A percentile compares a stretch with the other conserved stretches of the same genome.
phyloP scores from a whole-genome alignment of 306 rosid genomes.

The Rubus parviflorus region DNA sequence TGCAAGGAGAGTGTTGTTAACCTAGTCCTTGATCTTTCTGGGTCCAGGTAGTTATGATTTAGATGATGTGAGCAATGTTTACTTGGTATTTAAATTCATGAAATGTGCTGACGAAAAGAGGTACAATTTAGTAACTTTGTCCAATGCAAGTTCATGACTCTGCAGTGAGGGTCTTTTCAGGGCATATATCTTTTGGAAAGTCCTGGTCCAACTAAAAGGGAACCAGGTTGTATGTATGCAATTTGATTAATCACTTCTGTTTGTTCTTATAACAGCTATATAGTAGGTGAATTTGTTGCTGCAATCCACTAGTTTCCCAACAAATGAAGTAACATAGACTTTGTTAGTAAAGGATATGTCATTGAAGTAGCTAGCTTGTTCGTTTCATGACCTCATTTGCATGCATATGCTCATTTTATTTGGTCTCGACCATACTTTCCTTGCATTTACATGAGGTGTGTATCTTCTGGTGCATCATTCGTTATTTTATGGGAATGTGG shows the following conservation, averaged over 20 bases:
- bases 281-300: background rate
- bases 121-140: background rate
- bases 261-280: background rate
- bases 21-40: slow-evolving; percentile 1
- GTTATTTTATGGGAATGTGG: background rate
- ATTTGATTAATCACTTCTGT: background rate
- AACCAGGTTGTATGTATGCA: background rate
- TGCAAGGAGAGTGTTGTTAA: background rate
- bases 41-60: background rate
- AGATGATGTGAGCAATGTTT: background rate
- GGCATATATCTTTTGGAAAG: background rate
- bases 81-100: background rate
- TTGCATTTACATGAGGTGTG: background rate
- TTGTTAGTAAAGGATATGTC: background rate
- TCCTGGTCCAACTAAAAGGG: background rate
- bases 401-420: background rate
- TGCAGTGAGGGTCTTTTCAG: background rate
- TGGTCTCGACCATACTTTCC: slow-evolving; percentile 1
- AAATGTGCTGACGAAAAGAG: background rate
- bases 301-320: background rate
- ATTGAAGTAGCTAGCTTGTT: background rate
- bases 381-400: background rate
- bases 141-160: background rate
- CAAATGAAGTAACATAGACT: background rate
- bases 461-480: background rate